A percentile compares a stretch with the other conserved stretches of the same genome.
These are phyloP conservation scores for Helicocarpus griseus DNA, from an alignment of 2,329 filamentous ascomycete genomes.

Conservation along the genomic window DNA sequence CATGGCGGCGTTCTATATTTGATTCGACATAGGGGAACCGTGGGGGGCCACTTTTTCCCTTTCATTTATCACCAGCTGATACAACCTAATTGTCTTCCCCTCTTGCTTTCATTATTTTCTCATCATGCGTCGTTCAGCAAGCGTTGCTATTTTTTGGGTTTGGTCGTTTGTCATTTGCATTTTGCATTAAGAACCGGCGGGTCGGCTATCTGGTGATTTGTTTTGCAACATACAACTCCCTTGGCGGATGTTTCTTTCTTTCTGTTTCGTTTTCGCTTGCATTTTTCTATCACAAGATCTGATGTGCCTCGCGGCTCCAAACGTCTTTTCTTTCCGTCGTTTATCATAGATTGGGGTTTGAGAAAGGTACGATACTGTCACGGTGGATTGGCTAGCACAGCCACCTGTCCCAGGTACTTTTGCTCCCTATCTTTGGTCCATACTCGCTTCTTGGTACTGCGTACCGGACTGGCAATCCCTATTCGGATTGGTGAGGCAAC, in stretches of 20 bases:
- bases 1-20: slow-evolving; percentile 41
- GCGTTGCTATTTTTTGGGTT: slow-evolving; percentile 38
- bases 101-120: slow-evolving; percentile 32
- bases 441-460: slow-evolving; percentile 27
- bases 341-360: slow-evolving; percentile 13
- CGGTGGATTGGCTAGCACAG: slow-evolving; percentile 14
- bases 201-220: slow-evolving; percentile 39
- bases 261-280: slow-evolving; percentile 15
- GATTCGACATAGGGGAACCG: slow-evolving; percentile 35
- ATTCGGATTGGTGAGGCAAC: slow-evolving; percentile 12
- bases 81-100: slow-evolving; percentile 29
- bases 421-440: slow-evolving; percentile 30
- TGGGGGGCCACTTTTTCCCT: slow-evolving; percentile 25
- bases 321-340: slow-evolving; percentile 29
- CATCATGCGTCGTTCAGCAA: slow-evolving; percentile 39
- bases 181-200: slow-evolving; percentile 39
- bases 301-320: slow-evolving; percentile 41
- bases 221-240: slow-evolving; percentile 22
- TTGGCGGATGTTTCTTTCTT: slow-evolving; percentile 25
- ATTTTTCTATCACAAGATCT: slow-evolving; percentile 37
- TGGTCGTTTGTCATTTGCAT: slow-evolving; percentile 16
- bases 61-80: slow-evolving; percentile 28
- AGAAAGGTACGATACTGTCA: slow-evolving; percentile 11
- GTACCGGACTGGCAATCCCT: slow-evolving; percentile 28
- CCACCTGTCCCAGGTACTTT: slow-evolving; percentile 7